Evolutionary conservation across 331 rosid genomes (phyloP).

Genomic region (Cucumis variabilis): DNA sequence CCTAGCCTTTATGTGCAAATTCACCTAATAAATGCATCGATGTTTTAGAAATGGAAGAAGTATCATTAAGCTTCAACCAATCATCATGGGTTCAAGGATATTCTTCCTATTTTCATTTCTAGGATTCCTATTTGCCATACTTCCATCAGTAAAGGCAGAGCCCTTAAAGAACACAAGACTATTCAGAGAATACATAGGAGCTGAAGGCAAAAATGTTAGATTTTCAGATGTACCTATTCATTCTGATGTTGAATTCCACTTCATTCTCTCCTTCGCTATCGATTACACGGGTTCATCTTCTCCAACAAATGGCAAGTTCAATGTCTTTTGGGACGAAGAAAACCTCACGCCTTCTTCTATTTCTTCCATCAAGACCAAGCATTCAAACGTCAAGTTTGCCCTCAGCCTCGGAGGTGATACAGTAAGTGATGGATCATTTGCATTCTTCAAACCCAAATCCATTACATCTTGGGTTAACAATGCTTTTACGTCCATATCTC

Average conservation of each 20-base stretch:
- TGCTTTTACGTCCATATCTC: neutral
- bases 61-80: neutral
- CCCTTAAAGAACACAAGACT: slow-evolving; percentile 37
- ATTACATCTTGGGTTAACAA: slow-evolving; percentile 46
- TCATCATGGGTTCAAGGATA: slow-evolving; percentile 26
- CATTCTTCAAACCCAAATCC: slow-evolving; percentile 61
- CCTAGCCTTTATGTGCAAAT: neutral
- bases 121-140: slow-evolving; percentile 10
- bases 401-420: slow-evolving; percentile 75
- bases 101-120: neutral
- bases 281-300: slow-evolving; percentile 64
- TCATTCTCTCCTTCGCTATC: slow-evolving; percentile 77
- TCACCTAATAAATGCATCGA: neutral
- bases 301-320: slow-evolving; percentile 66
- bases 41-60: neutral
- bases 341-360: slow-evolving; percentile 71
- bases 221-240: slow-evolving; percentile 63
- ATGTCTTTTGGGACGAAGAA: slow-evolving; percentile 64
- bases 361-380: slow-evolving; percentile 48
- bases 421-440: slow-evolving; percentile 19
- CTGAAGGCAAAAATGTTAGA: slow-evolving; percentile 53
- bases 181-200: slow-evolving; percentile 83
- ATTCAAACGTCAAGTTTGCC: slow-evolving; percentile 65
- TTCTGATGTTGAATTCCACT: slow-evolving; percentile 61
- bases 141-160: slow-evolving; percentile 19